Base-by-base conservation (phyloP, 2,329 filamentous ascomycete genomes). In the Fusarium stilboides region DNA sequence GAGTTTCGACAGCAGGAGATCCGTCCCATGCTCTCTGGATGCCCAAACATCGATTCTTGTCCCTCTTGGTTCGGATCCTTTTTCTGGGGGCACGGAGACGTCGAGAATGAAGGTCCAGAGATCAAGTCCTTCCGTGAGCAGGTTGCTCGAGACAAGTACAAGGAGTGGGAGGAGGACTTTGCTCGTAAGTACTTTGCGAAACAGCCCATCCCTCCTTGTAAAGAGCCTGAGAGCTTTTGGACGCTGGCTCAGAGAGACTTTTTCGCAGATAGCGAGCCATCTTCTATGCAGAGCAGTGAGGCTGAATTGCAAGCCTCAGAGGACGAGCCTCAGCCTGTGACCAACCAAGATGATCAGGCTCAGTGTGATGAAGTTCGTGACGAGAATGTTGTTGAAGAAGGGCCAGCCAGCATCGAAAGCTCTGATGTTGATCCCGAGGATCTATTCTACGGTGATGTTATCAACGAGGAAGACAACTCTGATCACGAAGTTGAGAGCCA, bases 51-150 rank as follows among this genome's bases (percentile, higher is more conserved):
- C 5, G 53, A 69, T 15, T 22, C 8, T 6, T 73, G 68, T 14
- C 31, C 28, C 5, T 71, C 70, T 2, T 61, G 70, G 70, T 51
- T 71, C 22, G 57, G 37, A 3, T 49, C 56, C 4, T 4, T 43
- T 3, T n/a, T 43, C 9, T 10, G 22, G 5, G 40, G 50, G 1
- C 50, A 49, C 20, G 58, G 53, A 7, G 37, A 57, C 9, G 13
- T 2, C 12, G 34, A 49, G 19, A 47, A 47, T 10, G 28, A 62
- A 24, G 28, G 36, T 2, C 39, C 15, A 8, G 39, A 54, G 4
- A 19, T n/a, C 12, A 44, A n/a, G 1, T 17, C 20, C n/a, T 17
- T 20, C 2, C 43, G 55, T 9, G 39, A 58, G 13, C 13, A 15
- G 19, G 42, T 46, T 33, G 65, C 70, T 3, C 34, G 34, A 6